These are phyloP conservation scores for Ashbya aceris DNA, from an alignment of 1,139 yeast species.

Conservation along the genomic window DNA sequence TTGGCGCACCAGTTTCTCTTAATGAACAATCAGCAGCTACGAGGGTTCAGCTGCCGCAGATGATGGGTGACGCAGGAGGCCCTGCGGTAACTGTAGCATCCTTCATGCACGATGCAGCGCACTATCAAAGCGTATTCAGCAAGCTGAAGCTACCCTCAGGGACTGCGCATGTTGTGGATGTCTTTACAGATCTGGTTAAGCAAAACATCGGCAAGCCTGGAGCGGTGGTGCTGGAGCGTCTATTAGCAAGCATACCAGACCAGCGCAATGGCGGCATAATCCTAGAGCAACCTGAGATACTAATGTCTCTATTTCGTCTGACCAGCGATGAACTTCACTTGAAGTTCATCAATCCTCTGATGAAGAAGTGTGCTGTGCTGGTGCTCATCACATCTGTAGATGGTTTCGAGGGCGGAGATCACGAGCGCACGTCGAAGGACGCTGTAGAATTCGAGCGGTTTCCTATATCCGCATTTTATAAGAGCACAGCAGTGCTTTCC, in stretches of 20 bases:
- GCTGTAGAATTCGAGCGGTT: conserved; percentile 21
- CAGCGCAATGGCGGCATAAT: conserved; percentile 13
- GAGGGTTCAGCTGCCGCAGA: not conserved
- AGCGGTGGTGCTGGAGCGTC: conserved; percentile 11
- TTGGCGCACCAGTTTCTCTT: conserved; percentile 20
- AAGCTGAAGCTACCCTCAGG: conserved; percentile 17
- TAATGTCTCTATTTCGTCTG: conserved; percentile 21
- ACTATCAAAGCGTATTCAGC: conserved; percentile 15
- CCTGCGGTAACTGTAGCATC: conserved; percentile 20
- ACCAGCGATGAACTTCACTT: conserved; percentile 22
- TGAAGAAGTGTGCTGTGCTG: conserved; percentile 19
- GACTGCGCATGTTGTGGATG: conserved; percentile 17
- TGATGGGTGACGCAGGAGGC: not conserved
- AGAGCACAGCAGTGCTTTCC: conserved; percentile 31
- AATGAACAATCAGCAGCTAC: conserved; percentile 10
- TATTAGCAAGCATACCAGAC: conserved; percentile 16
- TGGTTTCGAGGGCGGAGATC: conserved; percentile 12
- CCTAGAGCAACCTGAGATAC: conserved; percentile 28
- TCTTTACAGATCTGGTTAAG: conserved; percentile 19
- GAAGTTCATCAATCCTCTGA: conserved; percentile 22
- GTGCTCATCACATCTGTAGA: conserved; percentile 20
- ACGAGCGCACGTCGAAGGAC: conserved; percentile 9
- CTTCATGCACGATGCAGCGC: conserved; percentile 20
- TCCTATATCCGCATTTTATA: conserved; percentile 17
- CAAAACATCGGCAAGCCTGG: conserved; percentile 28